phyloP scores from a whole-genome alignment of 352 stramenopile species.

The Phytophthora europaea region DNA sequence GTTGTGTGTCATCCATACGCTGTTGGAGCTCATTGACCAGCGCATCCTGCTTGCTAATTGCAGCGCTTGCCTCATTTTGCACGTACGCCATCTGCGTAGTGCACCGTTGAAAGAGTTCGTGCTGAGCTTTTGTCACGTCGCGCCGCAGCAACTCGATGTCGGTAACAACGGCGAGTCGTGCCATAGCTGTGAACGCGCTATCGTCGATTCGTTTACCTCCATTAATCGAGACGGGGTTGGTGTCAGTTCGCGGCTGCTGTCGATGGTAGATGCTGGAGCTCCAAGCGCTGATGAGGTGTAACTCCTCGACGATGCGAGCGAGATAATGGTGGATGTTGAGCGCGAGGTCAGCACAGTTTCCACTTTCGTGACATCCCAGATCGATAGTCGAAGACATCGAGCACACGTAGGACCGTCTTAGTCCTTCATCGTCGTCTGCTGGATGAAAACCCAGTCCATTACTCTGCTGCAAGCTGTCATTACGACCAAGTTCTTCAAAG shows the following conservation, averaged over 20 bases:
- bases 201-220: conserved; percentile 8
- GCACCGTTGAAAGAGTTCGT: conserved; percentile 54
- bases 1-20: conserved; percentile 47
- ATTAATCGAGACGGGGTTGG: not conserved
- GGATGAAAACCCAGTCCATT: not conserved
- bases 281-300: conserved; percentile 62
- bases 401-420: conserved; percentile 39
- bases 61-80: conserved; percentile 35
- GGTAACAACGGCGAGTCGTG: conserved; percentile 31
- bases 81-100: conserved; percentile 43
- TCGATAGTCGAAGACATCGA: conserved; percentile 50
- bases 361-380: conserved; percentile 33
- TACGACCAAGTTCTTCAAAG: not conserved
- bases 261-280: conserved; percentile 26
- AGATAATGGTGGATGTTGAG: conserved; percentile 56
- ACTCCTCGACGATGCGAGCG: conserved; percentile 61
- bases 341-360: conserved; percentile 31
- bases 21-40: conserved; percentile 40
- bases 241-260: conserved; percentile 14
- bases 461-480: not conserved
- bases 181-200: conserved; percentile 21
- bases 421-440: conserved; percentile 20
- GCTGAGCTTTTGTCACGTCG: conserved; percentile 46
- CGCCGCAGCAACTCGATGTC: conserved; percentile 33
- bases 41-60: conserved; percentile 28